A percentile compares a stretch with the other conserved stretches of the same genome.
Conservation (phyloP, 2,329 filamentous ascomycete genomes). For the Xylaria sp. region DNA sequence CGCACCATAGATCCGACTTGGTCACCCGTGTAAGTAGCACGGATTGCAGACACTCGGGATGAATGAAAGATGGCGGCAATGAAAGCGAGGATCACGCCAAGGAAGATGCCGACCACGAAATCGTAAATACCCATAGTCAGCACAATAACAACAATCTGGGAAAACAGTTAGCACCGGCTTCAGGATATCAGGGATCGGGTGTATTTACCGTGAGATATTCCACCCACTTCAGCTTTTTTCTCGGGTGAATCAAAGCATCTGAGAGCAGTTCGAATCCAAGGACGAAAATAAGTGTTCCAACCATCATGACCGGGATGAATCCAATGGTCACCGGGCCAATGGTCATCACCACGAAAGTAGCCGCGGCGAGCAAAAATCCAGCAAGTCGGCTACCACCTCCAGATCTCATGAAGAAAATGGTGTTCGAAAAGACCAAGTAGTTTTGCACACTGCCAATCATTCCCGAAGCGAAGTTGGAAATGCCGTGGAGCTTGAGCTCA, state of each 20-base stretch:
- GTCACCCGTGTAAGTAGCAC: slow-evolving; percentile 83
- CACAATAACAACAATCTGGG: slow-evolving; percentile 73
- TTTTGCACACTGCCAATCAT: slow-evolving; percentile 86
- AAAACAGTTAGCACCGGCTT: slow-evolving; percentile 22
- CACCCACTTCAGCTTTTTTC: slow-evolving; percentile 76
- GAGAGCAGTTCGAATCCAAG: slow-evolving; percentile 87
- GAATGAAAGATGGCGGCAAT: slow-evolving; percentile 88
- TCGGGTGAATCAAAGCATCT: slow-evolving; percentile 83
- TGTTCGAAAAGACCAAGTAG: slow-evolving; percentile 96
- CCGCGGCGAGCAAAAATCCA: slow-evolving; percentile 73
- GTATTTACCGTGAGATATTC: slow-evolving; percentile 76
- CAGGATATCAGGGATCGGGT: neutral
- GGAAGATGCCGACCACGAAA: slow-evolving; percentile 88
- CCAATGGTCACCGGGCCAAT: slow-evolving; percentile 85
- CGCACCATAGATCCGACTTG: slow-evolving; percentile 89
- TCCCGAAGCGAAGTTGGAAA: slow-evolving; percentile 88
- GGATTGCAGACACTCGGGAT: slow-evolving; percentile 80
- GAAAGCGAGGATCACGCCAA: slow-evolving; percentile 88
- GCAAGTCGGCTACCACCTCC: slow-evolving; percentile 83
- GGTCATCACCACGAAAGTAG: slow-evolving; percentile 77
- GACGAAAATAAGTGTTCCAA: slow-evolving; percentile 90
- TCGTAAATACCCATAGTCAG: slow-evolving; percentile 95
- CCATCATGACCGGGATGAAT: slow-evolving; percentile 94
- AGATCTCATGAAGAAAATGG: slow-evolving; percentile 90
- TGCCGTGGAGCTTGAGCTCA: slow-evolving; percentile 85